Evolutionary conservation across 768 basidiomycete species (phyloP).

Genomic region (Pleurotus cornucopiae): DNA sequence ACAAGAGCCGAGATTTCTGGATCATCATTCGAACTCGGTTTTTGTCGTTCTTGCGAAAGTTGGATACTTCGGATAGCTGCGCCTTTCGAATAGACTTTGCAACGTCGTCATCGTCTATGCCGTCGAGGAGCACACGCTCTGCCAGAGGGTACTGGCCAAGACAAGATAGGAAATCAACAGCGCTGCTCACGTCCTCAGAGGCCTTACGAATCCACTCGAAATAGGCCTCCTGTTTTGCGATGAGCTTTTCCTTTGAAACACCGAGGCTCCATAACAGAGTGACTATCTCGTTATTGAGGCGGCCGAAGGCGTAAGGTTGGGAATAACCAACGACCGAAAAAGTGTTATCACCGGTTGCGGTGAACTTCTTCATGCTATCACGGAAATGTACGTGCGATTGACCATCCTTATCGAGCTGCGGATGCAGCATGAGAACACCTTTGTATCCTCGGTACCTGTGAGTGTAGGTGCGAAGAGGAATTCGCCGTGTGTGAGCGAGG

Average conservation of each 20-base stretch:
- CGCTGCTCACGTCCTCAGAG: slow-evolving; percentile 35
- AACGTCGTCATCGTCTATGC: slow-evolving; percentile 42
- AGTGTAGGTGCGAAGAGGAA: too few species aligned
- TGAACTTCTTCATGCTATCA: slow-evolving; percentile 70
- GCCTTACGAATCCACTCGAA: slow-evolving; percentile 55
- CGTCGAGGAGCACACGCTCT: slow-evolving; percentile 51
- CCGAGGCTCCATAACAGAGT: slow-evolving; percentile 64
- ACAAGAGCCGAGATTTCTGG: slow-evolving; percentile 57
- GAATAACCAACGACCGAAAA: slow-evolving; percentile 69
- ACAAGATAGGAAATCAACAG: slow-evolving; percentile 54
- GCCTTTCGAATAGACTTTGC: slow-evolving; percentile 33
- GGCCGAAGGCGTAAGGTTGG: slow-evolving; percentile 57
- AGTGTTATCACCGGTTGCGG: slow-evolving; percentile 47
- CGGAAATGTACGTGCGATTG: slow-evolving; percentile 52
- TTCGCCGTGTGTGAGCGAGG: too few species aligned
- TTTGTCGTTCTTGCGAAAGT: slow-evolving; percentile 45
- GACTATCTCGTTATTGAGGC: slow-evolving; percentile 69
- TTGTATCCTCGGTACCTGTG: slow-evolving; percentile 66
- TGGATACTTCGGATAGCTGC: slow-evolving; percentile 47
- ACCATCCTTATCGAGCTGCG: slow-evolving; percentile 45
- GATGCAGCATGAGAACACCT: slow-evolving; percentile 66
- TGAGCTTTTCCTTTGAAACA: slow-evolving; percentile 46
- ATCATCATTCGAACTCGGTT: slow-evolving; percentile 57
- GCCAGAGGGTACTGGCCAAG: slow-evolving; percentile 43
- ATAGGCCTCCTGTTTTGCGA: slow-evolving; percentile 54